phyloP scores from a whole-genome alignment of 1,139 yeast species.

The Blastobotrys persicus region DNA sequence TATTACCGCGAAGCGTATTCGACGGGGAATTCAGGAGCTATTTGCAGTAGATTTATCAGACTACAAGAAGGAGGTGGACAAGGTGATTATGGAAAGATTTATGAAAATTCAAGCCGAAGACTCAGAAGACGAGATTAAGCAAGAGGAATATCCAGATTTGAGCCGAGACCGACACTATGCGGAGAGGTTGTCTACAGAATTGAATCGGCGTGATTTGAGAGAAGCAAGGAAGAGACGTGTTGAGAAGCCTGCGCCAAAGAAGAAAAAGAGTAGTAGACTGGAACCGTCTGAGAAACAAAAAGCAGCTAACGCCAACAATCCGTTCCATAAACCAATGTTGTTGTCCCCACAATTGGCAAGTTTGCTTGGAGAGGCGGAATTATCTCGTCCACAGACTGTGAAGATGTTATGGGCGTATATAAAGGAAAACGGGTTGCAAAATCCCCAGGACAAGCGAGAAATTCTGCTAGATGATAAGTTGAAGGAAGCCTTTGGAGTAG shows the following conservation, averaged over 20 bases:
- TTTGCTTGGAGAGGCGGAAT: conserved; percentile 46
- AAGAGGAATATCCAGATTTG: conserved; percentile 7
- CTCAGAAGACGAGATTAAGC: background rate
- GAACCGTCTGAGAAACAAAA: conserved; percentile 13
- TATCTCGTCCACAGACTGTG: conserved; percentile 70
- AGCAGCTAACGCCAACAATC: conserved; percentile 9
- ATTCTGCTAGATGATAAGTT: conserved; percentile 67
- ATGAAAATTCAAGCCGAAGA: conserved; percentile 41
- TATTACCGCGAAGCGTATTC: conserved; percentile 67
- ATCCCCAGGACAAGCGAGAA: conserved; percentile 64
- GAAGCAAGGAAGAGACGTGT: conserved; percentile 11
- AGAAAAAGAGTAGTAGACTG: background rate
- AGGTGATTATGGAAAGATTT: conserved; percentile 59
- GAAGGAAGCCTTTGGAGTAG: conserved; percentile 51
- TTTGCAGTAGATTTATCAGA: conserved; percentile 55
- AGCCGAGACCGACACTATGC: conserved; percentile 2
- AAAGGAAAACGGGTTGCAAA: conserved; percentile 60
- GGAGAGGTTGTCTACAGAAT: background rate
- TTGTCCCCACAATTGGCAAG: conserved; percentile 52
- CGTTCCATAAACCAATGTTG: conserved; percentile 33
- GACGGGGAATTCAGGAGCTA: conserved; percentile 67
- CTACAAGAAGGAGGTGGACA: conserved; percentile 57
- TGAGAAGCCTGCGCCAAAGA: background rate
- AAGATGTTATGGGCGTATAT: conserved; percentile 74
- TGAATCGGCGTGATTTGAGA: conserved; percentile 11